Evolutionary conservation across 2,329 filamentous ascomycete species (phyloP), one percentile per base, ranked within the genome.

Genomic region (Lizonia empirigonia): DNA sequence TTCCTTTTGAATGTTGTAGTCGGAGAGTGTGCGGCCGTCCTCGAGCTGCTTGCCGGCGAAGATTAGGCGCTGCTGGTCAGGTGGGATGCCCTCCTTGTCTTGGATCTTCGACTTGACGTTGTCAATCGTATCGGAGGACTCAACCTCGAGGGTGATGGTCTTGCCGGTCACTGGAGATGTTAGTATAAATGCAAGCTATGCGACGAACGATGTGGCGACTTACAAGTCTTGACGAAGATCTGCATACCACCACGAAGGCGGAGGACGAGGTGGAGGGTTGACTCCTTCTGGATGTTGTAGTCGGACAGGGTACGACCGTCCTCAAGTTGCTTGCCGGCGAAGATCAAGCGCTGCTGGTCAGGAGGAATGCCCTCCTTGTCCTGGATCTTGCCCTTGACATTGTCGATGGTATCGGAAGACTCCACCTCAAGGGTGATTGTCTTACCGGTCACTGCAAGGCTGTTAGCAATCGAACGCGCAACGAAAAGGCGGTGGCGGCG

Each of bases 291-390:
- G 44, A 96, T 96, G 78, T 96, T 96, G 85, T 96, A 96, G 73
- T 96, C 91, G 63, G 85, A 88, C 1, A 96, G 80, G 38, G 91
- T 96, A 53, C 92, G 91, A 57, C 93, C 93, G 67, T 97, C 93
- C 76, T 97, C 93, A 4, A 97, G 88, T 76, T 97, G 92, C 83
- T 97, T 97, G 59, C 92, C 93, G 35, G 93, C 93, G 67, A 97
- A 97, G 76, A 97, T 97, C 68, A 97, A 77, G 66, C 93, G 93
- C 81, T 97, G 93, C 77, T 97, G 93, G 74, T 97, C 93, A 6
- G 93, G 93, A 35, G 93, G 93, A 51, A 97, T 97, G 37, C 92
- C 92, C 77, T 97, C 92, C 85, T 97, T 97, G 72, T 97, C 92
- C 77, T 97, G 92, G 36, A 96, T 97, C 85, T 96, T 97, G 56